Conservation (phyloP, 1,139 yeast species). For the Yamadazyma membranifaciens region DNA sequence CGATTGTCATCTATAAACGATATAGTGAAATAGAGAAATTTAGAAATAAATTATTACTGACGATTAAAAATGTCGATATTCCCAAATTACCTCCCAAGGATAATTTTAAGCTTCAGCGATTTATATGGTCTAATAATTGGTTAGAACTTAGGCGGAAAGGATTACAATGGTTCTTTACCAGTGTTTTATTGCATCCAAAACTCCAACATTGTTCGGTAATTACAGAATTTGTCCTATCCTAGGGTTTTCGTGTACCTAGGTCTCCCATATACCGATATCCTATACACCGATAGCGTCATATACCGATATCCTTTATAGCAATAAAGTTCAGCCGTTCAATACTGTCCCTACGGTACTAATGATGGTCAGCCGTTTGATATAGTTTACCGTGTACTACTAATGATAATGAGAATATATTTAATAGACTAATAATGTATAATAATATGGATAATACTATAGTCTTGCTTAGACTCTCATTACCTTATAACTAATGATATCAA, state of each 20-base stretch:
- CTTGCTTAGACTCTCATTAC: no score
- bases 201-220: conserved; percentile 48
- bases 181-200: conserved; percentile 64
- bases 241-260: background rate
- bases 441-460: background rate
- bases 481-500: no score
- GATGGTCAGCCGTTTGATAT: background rate
- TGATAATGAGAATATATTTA: no score
- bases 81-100: conserved; percentile 71
- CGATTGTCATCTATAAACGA: conserved; percentile 54
- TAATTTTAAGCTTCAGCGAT: conserved; percentile 42
- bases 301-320: no score
- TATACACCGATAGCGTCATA: no score
- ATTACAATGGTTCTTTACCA: conserved; percentile 70
- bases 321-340: no score
- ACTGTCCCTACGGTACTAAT: no score
- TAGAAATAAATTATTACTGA: conserved; percentile 36
- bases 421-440: no score
- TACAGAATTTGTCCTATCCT: conserved; percentile 44
- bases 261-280: no score
- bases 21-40: conserved; percentile 63
- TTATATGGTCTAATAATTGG: conserved; percentile 49
- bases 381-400: background rate
- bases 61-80: conserved; percentile 40
- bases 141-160: conserved; percentile 63